Evolutionary conservation across 2,329 filamentous ascomycete species (phyloP).

Genomic region (Calonectria multiphialidica): DNA sequence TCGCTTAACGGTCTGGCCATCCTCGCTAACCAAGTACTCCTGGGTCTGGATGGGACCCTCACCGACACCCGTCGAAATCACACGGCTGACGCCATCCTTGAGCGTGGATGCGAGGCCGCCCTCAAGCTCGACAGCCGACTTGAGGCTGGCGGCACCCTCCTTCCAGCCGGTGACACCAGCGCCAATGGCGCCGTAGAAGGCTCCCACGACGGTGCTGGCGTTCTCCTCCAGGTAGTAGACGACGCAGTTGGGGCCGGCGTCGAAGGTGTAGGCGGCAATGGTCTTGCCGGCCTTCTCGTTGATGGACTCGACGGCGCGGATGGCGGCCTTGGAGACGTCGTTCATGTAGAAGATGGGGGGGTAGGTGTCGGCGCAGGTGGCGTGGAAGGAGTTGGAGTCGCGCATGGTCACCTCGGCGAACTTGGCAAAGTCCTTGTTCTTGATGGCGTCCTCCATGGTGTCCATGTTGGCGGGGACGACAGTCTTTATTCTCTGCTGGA

Average conservation of each 20-base stretch:
- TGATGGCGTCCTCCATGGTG: conserved; percentile 86
- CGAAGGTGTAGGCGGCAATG: conserved; percentile 95
- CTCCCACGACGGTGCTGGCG: conserved; percentile 78
- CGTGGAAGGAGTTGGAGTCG: conserved; percentile 97
- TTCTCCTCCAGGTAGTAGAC: conserved; percentile 93
- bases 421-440: conserved; percentile 81
- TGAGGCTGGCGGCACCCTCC: conserved; percentile 65
- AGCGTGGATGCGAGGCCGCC: conserved; percentile 74
- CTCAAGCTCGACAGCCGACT: conserved; percentile 70
- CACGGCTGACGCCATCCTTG: conserved; percentile 83
- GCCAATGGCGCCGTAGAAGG: conserved; percentile 77
- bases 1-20: conserved; percentile 63
- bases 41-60: conserved; percentile 88
- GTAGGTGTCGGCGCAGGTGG: conserved; percentile 92
- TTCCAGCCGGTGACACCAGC: conserved; percentile 82
- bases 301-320: conserved; percentile 89
- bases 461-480: conserved; percentile 89
- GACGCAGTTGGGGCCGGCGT: conserved; percentile 96
- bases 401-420: conserved; percentile 96
- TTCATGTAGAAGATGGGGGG: conserved; percentile 99
- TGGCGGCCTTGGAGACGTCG: conserved; percentile 88
- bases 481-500: conserved; percentile 78
- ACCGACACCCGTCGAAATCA: conserved; percentile 93
- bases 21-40: conserved; percentile 79
- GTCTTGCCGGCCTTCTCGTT: conserved; percentile 83